Evolutionary conservation across 306 rosid species (phyloP).

Genomic region (Fragaria vesca): DNA sequence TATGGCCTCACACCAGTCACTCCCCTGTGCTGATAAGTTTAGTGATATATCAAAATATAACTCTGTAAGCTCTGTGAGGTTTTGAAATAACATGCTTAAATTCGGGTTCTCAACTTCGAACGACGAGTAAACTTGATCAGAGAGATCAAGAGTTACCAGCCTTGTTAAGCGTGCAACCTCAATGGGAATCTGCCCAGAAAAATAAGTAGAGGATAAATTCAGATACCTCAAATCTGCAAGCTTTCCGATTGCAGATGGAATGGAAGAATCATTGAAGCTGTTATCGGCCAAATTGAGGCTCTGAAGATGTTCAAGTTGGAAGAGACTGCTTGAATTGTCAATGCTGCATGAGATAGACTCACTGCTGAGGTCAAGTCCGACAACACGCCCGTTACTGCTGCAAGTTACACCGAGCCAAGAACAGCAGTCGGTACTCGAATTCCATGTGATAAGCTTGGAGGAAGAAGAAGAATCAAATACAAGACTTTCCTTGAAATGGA

Average conservation of each 20-base stretch:
- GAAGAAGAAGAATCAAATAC: neutral
- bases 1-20: neutral
- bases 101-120: neutral
- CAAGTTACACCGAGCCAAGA: neutral
- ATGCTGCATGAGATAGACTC: neutral
- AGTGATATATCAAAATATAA: neutral
- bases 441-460: slow-evolving; percentile 1
- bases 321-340: neutral
- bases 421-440: neutral
- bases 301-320: neutral
- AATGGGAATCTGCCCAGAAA: neutral
- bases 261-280: neutral
- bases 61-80: neutral
- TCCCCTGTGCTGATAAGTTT: neutral
- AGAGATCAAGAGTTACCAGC: neutral
- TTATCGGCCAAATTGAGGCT: neutral
- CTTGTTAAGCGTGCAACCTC: neutral
- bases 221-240: slow-evolving; percentile 17
- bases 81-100: neutral
- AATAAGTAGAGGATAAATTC: neutral
- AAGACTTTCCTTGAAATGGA: neutral
- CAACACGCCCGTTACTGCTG: neutral
- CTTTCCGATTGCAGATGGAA: slow-evolving; percentile 21
- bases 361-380: neutral
- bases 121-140: neutral